phyloP scores from a whole-genome alignment of 2,329 filamentous ascomycete genomes.

The Dactylellina drechsleri region DNA sequence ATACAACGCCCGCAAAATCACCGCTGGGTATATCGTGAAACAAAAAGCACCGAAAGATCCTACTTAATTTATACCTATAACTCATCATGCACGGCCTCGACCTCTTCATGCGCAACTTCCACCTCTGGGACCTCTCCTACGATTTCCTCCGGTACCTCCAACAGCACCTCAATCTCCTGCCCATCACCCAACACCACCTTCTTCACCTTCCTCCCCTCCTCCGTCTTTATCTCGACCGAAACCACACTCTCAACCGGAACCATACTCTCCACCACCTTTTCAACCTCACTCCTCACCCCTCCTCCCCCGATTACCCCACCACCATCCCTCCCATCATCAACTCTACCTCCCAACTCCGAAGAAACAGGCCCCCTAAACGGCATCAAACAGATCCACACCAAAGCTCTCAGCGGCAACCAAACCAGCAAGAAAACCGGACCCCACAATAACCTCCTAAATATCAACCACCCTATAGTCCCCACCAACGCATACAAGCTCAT shows the following conservation, averaged over 20 bases:
- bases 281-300: slow-evolving; percentile 64
- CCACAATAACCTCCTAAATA: slow-evolving; percentile 85
- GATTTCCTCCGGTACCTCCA: slow-evolving; percentile 54
- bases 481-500: slow-evolving; percentile 85
- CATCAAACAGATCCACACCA: slow-evolving; percentile 65
- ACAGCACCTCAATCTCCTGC: slow-evolving; percentile 58
- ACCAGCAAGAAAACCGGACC: slow-evolving; percentile 90
- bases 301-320: slow-evolving; percentile 66
- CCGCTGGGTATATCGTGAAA: slow-evolving; percentile 7
- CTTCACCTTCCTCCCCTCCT: slow-evolving; percentile 37
- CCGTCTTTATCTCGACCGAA: slow-evolving; percentile 58
- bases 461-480: slow-evolving; percentile 81
- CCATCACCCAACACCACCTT: slow-evolving; percentile 44
- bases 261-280: slow-evolving; percentile 69
- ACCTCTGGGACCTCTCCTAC: background rate
- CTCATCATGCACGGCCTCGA: slow-evolving; percentile 48
- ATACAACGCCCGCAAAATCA: slow-evolving; percentile 19
- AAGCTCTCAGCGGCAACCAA: slow-evolving; percentile 78
- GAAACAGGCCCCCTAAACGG: slow-evolving; percentile 43
- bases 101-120: background rate
- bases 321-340: slow-evolving; percentile 62
- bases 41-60: background rate
- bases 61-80: slow-evolving; percentile 27
- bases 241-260: slow-evolving; percentile 59
- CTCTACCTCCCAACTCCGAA: background rate